These are phyloP conservation scores for Boletus tylopilopsis DNA, from an alignment of 768 basidiomycete genomes.

Conservation along the genomic window DNA sequence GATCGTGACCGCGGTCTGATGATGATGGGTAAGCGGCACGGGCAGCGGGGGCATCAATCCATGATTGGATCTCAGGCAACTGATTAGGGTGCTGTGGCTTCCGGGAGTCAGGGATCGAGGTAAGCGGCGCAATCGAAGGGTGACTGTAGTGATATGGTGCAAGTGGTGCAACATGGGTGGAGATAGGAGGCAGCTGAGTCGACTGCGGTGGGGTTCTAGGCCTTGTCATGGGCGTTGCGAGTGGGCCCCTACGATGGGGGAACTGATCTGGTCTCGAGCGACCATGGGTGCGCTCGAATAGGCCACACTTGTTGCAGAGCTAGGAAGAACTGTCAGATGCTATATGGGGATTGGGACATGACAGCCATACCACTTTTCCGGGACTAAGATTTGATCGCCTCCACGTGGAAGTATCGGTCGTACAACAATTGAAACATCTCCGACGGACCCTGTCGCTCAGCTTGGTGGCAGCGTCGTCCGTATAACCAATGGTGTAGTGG, in stretches of 20 bases:
- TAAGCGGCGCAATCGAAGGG: conserved; percentile 48
- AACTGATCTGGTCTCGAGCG: conserved; percentile 77
- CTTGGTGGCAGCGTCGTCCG: conserved; percentile 80
- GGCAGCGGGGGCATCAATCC: conserved; percentile 37
- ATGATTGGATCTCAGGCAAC: conserved; percentile 46
- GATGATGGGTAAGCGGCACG: conserved; percentile 28
- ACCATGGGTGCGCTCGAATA: conserved; percentile 79
- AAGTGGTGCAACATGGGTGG: conserved; percentile 36
- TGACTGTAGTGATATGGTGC: conserved; percentile 50
- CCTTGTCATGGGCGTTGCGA: conserved; percentile 46
- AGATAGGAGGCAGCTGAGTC: conserved; percentile 44
- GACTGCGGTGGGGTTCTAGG: conserved; percentile 49
- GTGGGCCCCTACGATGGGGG: conserved; percentile 72
- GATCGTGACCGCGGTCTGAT: conserved; percentile 31
- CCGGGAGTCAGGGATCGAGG: conserved; percentile 34
- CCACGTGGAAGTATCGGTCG: conserved; percentile 84
- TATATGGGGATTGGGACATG: background rate
- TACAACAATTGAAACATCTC: conserved; percentile 82
- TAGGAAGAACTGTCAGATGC: conserved; percentile 16
- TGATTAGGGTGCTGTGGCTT: conserved; percentile 34
- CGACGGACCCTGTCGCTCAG: conserved; percentile 72
- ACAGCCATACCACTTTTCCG: conserved; percentile 62
- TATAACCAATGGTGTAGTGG: conserved; percentile 45
- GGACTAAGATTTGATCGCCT: conserved; percentile 71
- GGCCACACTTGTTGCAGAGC: conserved; percentile 65